Percentiles rank a stretch among this genome's conserved stretches.
Conservation (phyloP, 306 rosid genomes). For the Lupinus albus region DNA sequence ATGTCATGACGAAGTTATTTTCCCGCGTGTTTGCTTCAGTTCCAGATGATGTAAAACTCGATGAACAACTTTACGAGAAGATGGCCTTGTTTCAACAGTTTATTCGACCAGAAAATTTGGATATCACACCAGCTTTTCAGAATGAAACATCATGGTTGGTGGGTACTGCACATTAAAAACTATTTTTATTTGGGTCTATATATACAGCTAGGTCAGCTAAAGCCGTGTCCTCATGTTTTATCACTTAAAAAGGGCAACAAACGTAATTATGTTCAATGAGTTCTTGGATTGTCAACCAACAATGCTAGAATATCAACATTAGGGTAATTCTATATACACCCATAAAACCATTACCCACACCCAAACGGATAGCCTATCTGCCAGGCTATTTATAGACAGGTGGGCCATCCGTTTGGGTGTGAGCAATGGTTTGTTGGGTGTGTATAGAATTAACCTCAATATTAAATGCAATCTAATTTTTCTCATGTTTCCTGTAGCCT, state of each 20-base stretch:
- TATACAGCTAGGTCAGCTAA: conserved; percentile 6
- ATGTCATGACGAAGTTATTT: conserved; percentile 97
- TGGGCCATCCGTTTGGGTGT: no score
- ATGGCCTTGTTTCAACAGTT: conserved; percentile 90
- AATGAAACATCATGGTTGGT: conserved; percentile 98
- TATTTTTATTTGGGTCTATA: conserved; percentile 11
- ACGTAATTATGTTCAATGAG: conserved; percentile 19
- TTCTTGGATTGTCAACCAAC: conserved; percentile 27
- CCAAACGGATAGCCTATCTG: no score
- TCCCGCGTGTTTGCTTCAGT: conserved; percentile 88
- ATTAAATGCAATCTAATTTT: conserved; percentile 26
- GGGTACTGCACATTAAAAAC: conserved; percentile 48
- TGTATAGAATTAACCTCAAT: background rate
- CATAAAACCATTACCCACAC: no score
- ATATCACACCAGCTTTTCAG: conserved; percentile 76
- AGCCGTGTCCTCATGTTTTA: conserved; percentile 7
- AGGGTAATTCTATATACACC: background rate
- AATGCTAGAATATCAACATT: conserved; percentile 22
- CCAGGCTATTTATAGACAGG: no score
- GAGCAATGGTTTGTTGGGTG: no score
- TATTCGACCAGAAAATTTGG: conserved; percentile 90
- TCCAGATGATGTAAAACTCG: conserved; percentile 82
- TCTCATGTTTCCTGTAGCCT: conserved; percentile 9
- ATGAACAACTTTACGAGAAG: conserved; percentile 79
- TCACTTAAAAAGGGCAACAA: conserved; percentile 6